Conservation (phyloP, 2,329 filamentous ascomycete species). For the Xylaria sp. region DNA sequence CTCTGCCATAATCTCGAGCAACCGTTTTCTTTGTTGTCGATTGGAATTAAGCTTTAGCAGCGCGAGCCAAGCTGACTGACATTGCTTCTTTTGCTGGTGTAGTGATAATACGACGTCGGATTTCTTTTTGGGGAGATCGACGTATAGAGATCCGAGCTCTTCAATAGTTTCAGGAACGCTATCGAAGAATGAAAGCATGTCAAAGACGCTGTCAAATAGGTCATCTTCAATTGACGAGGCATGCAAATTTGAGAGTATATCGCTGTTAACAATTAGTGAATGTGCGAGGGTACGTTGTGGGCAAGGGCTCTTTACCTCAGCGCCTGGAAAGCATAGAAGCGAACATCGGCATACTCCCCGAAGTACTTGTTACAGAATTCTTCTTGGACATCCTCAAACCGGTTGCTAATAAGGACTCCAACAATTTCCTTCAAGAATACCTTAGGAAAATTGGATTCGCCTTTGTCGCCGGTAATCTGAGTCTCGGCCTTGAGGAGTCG, state of each 20-base stretch:
- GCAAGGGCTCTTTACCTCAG: slow-evolving; percentile 65
- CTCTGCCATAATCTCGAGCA: slow-evolving; percentile 78
- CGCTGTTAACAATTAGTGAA: slow-evolving; percentile 34
- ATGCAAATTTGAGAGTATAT: slow-evolving; percentile 47
- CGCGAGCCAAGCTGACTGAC: slow-evolving; percentile 87
- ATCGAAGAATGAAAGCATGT: slow-evolving; percentile 73
- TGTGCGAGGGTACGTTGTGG: too few species aligned
- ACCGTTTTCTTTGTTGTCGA: slow-evolving; percentile 79
- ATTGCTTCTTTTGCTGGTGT: slow-evolving; percentile 78
- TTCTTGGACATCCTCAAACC: slow-evolving; percentile 68
- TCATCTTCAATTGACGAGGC: slow-evolving; percentile 44
- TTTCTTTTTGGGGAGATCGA: slow-evolving; percentile 71
- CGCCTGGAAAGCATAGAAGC: slow-evolving; percentile 81
- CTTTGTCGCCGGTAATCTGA: slow-evolving; percentile 66
- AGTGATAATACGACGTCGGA: slow-evolving; percentile 73
- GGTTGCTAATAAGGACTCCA: slow-evolving; percentile 66
- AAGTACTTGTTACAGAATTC: slow-evolving; percentile 83
- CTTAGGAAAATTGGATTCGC: slow-evolving; percentile 75
- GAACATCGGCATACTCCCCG: slow-evolving; percentile 83
- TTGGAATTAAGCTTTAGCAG: slow-evolving; percentile 74
- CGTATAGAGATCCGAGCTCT: slow-evolving; percentile 75
- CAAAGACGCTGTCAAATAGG: slow-evolving; percentile 66
- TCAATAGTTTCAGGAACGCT: slow-evolving; percentile 73
- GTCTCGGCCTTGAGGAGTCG: slow-evolving; percentile 83
- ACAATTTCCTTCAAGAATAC: slow-evolving; percentile 74